These are phyloP conservation scores for Rhizopus delemar DNA, from an alignment of 371 early-diverging fungal species.

Conservation along the genomic window DNA sequence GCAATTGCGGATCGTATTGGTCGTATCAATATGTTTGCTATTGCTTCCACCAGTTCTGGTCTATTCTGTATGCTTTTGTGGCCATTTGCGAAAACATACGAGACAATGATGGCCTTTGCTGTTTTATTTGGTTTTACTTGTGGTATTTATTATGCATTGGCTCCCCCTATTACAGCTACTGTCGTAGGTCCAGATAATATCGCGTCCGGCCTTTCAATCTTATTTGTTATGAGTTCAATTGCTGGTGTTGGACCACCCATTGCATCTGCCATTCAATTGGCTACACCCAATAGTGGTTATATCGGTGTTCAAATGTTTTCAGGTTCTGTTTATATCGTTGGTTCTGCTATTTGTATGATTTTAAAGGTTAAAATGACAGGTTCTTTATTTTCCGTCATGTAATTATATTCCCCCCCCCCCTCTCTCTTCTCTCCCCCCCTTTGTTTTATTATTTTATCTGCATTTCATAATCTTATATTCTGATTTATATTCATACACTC, in stretches of 20 bases:
- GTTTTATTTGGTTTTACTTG: constrained; percentile 49
- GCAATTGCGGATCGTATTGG: constrained; percentile 66
- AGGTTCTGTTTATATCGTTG: constrained; percentile 38
- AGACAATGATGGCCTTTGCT: constrained; percentile 49
- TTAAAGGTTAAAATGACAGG: constrained; percentile 30
- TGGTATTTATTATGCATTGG: constrained; percentile 43
- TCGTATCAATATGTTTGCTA: constrained; percentile 44
- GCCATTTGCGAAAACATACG: constrained; percentile 57
- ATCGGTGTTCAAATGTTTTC: constrained; percentile 48
- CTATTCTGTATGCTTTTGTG: constrained; percentile 51
- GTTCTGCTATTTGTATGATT: constrained; percentile 23
- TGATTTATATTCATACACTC: not conserved
- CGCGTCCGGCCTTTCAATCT: constrained; percentile 55
- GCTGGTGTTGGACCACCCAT: constrained; percentile 37
- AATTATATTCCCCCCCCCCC: constrained; percentile 6
- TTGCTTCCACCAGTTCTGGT: constrained; percentile 32
- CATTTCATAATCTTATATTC: not conserved
- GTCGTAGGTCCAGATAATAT: constrained; percentile 55
- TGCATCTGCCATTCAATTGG: constrained; percentile 35
- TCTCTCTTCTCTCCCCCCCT: not conserved
- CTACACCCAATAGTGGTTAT: constrained; percentile 27
- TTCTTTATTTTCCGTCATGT: constrained; percentile 25
- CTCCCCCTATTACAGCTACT: constrained; percentile 56
- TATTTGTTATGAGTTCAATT: constrained; percentile 52
- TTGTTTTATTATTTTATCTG: not conserved